Evolutionary conservation across 2,329 filamentous ascomycete genomes (phyloP).

Genomic region (Diaporthe ampelina): DNA sequence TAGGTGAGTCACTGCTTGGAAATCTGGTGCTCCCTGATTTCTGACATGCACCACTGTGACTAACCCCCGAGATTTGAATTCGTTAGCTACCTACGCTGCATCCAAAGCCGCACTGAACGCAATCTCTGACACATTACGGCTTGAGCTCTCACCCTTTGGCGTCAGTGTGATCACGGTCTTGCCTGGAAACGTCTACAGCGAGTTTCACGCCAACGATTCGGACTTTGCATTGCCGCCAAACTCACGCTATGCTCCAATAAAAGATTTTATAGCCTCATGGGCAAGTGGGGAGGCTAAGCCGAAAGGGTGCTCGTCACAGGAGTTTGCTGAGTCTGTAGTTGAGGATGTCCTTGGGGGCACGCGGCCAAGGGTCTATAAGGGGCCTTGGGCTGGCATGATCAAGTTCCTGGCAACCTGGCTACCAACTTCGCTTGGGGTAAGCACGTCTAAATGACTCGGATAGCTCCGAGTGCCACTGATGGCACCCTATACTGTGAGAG

Average conservation of each 20-base stretch:
- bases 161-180: constrained; percentile 44
- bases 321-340: neutral
- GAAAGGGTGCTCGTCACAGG: constrained; percentile 1
- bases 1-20: neutral
- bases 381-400: neutral
- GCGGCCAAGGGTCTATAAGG: neutral
- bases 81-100: constrained; percentile 34
- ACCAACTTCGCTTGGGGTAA: neutral
- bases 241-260: neutral
- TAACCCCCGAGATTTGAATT: neutral
- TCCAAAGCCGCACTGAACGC: constrained; percentile 43
- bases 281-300: neutral
- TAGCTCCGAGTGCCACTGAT: no score
- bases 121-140: constrained; percentile 46
- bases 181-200: neutral
- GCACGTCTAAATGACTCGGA: neutral
- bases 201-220: neutral
- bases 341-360: neutral
- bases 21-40: no score
- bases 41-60: neutral
- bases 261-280: neutral
- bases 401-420: neutral
- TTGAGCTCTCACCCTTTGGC: constrained; percentile 49
- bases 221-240: neutral
- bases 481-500: neutral